phyloP scores from a whole-genome alignment of 345 rosid species.

The Gynandropsis gynandra region DNA sequence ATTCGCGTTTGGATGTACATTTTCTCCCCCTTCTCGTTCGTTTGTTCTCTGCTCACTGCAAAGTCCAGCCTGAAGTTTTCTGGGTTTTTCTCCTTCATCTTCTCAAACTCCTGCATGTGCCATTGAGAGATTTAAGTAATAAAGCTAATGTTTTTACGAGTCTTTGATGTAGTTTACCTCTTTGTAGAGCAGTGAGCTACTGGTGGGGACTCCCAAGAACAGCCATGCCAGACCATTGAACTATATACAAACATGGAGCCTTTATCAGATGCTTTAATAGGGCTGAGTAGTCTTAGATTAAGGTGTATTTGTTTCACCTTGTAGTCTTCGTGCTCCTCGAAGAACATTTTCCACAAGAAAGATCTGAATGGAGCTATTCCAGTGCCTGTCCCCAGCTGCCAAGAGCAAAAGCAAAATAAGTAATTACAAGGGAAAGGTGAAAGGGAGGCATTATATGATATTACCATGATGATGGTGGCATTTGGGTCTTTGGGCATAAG shows the following conservation, averaged over 20 bases:
- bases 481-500: conserved; percentile 96
- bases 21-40: no score
- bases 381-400: conserved; percentile 91
- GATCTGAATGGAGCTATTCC: conserved; percentile 93
- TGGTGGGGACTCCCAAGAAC: conserved; percentile 87
- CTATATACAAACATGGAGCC: conserved; percentile 23
- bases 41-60: no score
- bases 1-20: no score
- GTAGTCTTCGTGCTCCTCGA: no score
- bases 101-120: conserved; percentile 52
- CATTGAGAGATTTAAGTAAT: no score
- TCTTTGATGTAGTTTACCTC: conserved; percentile 50
- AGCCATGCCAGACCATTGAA: conserved; percentile 96
- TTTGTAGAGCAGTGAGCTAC: conserved; percentile 78
- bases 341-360: conserved; percentile 94
- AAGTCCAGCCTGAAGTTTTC: conserved; percentile 81
- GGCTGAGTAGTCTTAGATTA: neutral
- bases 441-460: conserved; percentile 1
- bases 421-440: no score
- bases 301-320: no score
- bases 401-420: conserved; percentile 14
- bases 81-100: conserved; percentile 63
- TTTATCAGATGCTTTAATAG: neutral
- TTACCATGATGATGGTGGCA: conserved; percentile 84
- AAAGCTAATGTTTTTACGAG: neutral